Conservation (phyloP, 192 early-diverging fungal species). For the Linnemannia schmuckeri region DNA sequence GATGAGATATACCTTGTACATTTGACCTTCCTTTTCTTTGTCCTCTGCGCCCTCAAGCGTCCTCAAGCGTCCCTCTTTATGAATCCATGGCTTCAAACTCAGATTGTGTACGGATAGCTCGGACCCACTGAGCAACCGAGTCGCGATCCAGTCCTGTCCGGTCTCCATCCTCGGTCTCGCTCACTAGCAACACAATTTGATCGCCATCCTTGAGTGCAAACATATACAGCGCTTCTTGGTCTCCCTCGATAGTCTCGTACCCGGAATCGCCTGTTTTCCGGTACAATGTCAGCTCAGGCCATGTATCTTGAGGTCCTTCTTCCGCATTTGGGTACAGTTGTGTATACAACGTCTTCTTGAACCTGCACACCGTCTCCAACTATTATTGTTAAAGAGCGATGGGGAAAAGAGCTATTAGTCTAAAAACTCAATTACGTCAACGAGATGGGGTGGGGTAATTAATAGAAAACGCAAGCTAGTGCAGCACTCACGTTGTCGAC, state of each 20-base stretch:
- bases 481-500: slow-evolving; percentile 45
- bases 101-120: slow-evolving; percentile 39
- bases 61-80: neutral
- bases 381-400: neutral
- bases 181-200: slow-evolving; percentile 32
- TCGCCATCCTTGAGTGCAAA: slow-evolving; percentile 54
- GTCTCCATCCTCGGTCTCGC: slow-evolving; percentile 13
- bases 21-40: neutral
- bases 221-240: slow-evolving; percentile 55
- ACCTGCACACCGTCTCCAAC: slow-evolving; percentile 47
- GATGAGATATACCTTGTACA: neutral
- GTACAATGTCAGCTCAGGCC: slow-evolving; percentile 36
- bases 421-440: neutral
- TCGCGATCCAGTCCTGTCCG: slow-evolving; percentile 8
- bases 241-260: slow-evolving; percentile 39
- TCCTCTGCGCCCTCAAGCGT: no score
- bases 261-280: slow-evolving; percentile 15
- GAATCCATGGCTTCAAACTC: slow-evolving; percentile 36
- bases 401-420: neutral
- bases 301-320: slow-evolving; percentile 31
- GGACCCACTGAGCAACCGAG: slow-evolving; percentile 46
- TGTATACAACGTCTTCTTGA: slow-evolving; percentile 44
- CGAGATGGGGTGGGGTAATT: neutral
- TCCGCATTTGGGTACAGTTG: slow-evolving; percentile 30
- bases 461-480: neutral